Conservation (phyloP, 106 monocot species). For the Xerophyta viscosa region DNA sequence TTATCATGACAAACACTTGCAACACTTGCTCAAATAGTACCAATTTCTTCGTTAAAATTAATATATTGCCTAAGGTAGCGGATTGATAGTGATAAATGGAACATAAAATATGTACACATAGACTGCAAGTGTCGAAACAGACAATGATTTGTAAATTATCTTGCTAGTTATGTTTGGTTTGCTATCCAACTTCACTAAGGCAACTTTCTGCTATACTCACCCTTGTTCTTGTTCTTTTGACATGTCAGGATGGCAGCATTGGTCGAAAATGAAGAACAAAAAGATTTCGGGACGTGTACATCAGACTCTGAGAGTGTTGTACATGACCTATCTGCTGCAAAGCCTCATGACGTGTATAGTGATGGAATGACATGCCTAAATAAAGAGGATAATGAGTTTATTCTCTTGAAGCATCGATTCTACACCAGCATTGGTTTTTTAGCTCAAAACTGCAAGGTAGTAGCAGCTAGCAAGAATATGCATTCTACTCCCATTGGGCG, state of each 20-base stretch:
- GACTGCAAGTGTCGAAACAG: too few relatives aligned
- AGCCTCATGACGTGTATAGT: neutral
- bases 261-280: neutral
- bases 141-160: too few relatives aligned
- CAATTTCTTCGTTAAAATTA: too few relatives aligned
- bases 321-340: neutral
- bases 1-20: too few relatives aligned
- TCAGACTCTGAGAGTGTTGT: conserved; percentile 7
- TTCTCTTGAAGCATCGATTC: conserved; percentile 20
- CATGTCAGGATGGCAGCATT: conserved; percentile 1
- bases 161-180: too few relatives aligned
- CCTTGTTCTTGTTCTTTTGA: neutral
- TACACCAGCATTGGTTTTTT: conserved; percentile 23
- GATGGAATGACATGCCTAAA: conserved; percentile 6
- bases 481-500: conserved; percentile 6
- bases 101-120: too few relatives aligned
- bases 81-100: too few relatives aligned
- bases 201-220: too few relatives aligned
- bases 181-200: too few relatives aligned
- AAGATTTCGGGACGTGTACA: neutral
- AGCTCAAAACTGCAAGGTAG: conserved; percentile 17
- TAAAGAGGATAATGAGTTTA: conserved; percentile 17
- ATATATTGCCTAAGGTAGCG: too few relatives aligned
- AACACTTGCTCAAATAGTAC: too few relatives aligned
- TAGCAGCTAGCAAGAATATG: conserved; percentile 2